These are phyloP conservation scores for Penicillium soppii DNA, from an alignment of 495 filamentous ascomycete species.

Conservation along the genomic window DNA sequence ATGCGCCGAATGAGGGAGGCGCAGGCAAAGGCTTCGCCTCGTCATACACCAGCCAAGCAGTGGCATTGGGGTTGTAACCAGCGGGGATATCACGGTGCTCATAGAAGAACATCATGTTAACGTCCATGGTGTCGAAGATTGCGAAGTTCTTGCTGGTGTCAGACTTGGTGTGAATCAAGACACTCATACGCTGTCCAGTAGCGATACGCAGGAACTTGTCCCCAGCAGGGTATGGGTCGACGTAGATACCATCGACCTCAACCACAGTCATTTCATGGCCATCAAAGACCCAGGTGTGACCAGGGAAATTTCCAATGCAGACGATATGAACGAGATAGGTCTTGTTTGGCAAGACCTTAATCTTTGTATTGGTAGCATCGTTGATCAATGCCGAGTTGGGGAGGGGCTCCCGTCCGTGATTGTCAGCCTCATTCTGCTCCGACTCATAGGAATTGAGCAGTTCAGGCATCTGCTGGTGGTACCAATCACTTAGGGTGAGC, in stretches of 20 bases:
- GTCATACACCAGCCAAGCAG: constrained; percentile 79
- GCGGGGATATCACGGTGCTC: constrained; percentile 24
- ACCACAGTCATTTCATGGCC: constrained; percentile 62
- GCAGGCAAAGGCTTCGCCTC: constrained; percentile 54
- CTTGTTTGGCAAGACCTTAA: constrained; percentile 48
- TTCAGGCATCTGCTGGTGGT: constrained; percentile 55
- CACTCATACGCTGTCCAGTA: constrained; percentile 69
- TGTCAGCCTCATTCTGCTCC: constrained; percentile 45
- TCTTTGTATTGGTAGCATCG: constrained; percentile 48
- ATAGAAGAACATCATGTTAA: constrained; percentile 54
- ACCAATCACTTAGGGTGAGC: constrained; percentile 67
- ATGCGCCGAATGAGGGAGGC: constrained; percentile 49
- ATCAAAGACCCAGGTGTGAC: constrained; percentile 53
- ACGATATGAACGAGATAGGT: constrained; percentile 69
- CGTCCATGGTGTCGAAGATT: constrained; percentile 59
- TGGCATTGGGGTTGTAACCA: constrained; percentile 67
- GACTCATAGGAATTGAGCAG: constrained; percentile 55
- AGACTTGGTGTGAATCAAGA: constrained; percentile 59
- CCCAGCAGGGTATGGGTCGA: constrained; percentile 51
- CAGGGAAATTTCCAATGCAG: constrained; percentile 61
- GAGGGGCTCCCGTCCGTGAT: constrained; percentile 57
- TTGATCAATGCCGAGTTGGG: constrained; percentile 70
- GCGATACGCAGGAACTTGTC: constrained; percentile 60
- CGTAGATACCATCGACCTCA: constrained; percentile 72
- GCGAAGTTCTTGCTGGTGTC: constrained; percentile 47